Evolutionary conservation across 1,139 yeast genomes (phyloP).

Genomic region (Candida pseudoviswanathii): DNA sequence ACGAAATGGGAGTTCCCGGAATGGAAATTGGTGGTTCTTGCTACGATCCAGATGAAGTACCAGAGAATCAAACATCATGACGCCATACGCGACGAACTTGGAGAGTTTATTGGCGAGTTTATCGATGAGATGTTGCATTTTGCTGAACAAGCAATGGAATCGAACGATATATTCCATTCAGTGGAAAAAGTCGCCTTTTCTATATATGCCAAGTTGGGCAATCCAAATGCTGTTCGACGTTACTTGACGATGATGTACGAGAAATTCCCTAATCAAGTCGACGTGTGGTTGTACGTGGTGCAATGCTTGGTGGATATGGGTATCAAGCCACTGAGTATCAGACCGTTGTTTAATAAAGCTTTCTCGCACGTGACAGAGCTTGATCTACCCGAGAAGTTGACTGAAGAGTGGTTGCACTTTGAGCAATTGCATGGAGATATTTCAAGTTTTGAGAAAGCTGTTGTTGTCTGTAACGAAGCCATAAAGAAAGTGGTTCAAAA

Average conservation of each 20-base stretch:
- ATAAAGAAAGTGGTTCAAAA: conserved; percentile 3
- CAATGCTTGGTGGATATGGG: conserved; percentile 30
- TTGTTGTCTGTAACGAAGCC: conserved; percentile 14
- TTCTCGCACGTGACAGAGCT: conserved; percentile 26
- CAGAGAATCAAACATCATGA: conserved; percentile 11
- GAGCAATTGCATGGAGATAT: conserved; percentile 39
- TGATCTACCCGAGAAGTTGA: conserved; percentile 55
- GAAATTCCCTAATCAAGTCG: conserved; percentile 35
- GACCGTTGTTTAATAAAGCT: conserved; percentile 35
- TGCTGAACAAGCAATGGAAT: conserved; percentile 26
- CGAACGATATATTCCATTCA: conserved; percentile 39
- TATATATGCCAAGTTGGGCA: conserved; percentile 28
- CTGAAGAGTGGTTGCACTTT: conserved; percentile 48
- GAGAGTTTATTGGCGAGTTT: conserved; percentile 15
- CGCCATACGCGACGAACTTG: conserved; percentile 3
- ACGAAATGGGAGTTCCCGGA: conserved; percentile 28
- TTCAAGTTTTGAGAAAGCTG: conserved; percentile 24
- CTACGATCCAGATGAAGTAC: conserved; percentile 26
- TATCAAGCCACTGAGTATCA: conserved; percentile 20
- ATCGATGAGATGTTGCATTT: conserved; percentile 15
- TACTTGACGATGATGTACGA: conserved; percentile 30
- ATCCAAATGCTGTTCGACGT: conserved; percentile 27
- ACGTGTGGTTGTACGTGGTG: conserved; percentile 51
- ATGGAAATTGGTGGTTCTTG: conserved; percentile 38
- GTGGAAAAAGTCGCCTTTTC: conserved; percentile 44